Evolutionary conservation across 352 stramenopile species (phyloP).

Genomic region (Pythium grandisporangium): DNA sequence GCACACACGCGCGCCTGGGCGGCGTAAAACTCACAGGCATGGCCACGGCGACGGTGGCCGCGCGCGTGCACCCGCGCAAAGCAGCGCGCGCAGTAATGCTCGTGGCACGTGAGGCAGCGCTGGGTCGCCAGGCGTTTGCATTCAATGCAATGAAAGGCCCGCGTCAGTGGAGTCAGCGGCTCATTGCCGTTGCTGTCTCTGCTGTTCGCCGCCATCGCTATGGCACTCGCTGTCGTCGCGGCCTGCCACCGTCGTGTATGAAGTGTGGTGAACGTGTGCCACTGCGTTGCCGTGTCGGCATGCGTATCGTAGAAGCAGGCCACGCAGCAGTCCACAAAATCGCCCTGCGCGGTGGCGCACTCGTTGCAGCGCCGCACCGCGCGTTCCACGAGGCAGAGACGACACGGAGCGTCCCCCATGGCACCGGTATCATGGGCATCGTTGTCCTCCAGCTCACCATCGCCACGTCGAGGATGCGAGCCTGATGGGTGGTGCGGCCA

Average conservation of each 20-base stretch:
- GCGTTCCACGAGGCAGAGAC: constrained; percentile 41
- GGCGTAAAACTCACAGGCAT: constrained; percentile 53
- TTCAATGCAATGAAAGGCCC: constrained; percentile 75
- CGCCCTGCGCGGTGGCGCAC: constrained; percentile 41
- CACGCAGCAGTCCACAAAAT: constrained; percentile 70
- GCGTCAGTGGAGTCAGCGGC: too few relatives aligned
- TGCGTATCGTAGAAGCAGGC: constrained; percentile 65
- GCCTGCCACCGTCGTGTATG: too few relatives aligned
- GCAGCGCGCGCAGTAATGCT: constrained; percentile 77
- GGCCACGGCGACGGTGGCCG: constrained; percentile 38
- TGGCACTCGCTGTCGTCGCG: constrained; percentile 12
- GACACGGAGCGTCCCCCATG: constrained; percentile 20
- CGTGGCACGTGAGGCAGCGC: constrained; percentile 61
- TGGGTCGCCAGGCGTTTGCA: constrained; percentile 47
- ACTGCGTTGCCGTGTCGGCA: constrained; percentile 17
- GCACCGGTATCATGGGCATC: constrained; percentile 4
- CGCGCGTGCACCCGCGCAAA: constrained; percentile 57
- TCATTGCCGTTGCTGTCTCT: too few relatives aligned
- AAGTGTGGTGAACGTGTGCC: constrained; percentile 57
- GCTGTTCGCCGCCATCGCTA: too few relatives aligned
- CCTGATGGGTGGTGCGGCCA: too few relatives aligned
- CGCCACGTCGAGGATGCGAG: too few relatives aligned
- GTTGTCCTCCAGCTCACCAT: not conserved
- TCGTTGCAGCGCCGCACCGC: constrained; percentile 59
- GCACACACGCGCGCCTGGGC: constrained; percentile 46